phyloP scores from a whole-genome alignment of 2,329 filamentous ascomycete species.

The Neoarthrinium moseri region DNA sequence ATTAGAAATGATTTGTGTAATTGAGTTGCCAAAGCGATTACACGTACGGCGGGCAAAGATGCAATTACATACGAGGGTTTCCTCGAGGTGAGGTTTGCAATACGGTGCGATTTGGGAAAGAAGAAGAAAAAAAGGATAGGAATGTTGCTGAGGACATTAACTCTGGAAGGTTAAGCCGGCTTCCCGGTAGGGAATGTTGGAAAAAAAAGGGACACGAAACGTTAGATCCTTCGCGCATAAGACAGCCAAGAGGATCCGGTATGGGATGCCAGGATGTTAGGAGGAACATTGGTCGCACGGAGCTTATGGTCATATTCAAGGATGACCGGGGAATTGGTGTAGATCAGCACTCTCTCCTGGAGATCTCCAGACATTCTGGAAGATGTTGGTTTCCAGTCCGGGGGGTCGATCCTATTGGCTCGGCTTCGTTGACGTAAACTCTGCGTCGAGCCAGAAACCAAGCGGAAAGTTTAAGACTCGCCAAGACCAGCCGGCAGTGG shows the following conservation, averaged over 20 bases:
- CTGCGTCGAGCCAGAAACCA: neutral
- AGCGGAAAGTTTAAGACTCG: neutral
- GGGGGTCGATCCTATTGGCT: neutral
- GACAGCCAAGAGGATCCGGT: constrained; percentile 3
- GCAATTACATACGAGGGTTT: too few species aligned
- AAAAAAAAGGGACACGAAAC: neutral
- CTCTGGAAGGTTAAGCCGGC: neutral
- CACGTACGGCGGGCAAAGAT: too few species aligned
- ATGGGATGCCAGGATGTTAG: too few species aligned
- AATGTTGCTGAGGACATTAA: neutral
- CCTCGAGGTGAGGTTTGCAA: too few species aligned
- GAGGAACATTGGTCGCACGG: neutral
- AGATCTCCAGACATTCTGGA: neutral
- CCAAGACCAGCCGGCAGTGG: neutral
- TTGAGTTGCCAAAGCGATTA: too few species aligned
- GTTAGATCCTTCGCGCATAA: constrained; percentile 2
- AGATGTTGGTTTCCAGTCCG: neutral
- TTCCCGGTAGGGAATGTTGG: neutral
- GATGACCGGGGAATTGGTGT: neutral
- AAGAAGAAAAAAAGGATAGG: neutral
- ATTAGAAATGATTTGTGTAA: neutral
- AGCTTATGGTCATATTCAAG: neutral
- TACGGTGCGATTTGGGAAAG: neutral
- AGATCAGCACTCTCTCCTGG: neutral
- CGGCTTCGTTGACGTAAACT: neutral